Base-by-base conservation (phyloP, 2,329 filamentous ascomycete genomes). In the Ophiostoma fasciatum region DNA sequence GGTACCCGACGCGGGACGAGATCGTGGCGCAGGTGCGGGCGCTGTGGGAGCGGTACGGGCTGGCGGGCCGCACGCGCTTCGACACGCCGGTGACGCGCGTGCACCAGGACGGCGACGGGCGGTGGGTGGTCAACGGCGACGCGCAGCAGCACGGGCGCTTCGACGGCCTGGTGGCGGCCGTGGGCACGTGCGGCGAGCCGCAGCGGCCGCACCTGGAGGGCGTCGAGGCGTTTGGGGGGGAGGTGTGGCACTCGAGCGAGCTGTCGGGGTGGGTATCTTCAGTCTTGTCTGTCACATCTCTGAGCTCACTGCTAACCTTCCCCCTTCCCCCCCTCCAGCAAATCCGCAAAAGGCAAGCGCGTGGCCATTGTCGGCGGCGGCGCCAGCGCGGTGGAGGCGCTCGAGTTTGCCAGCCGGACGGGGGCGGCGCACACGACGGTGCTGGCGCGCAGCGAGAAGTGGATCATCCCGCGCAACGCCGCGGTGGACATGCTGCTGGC, bases 391-490 rank as follows among this genome's bases (percentile, higher is more conserved):
- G 77, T 92, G 5, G 82, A 92, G 52, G 82, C 81, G 0, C 63
- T 92, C 19, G 82, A 92, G 49, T 92, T 83, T 46, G 81, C 81
- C 1, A 69, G 76, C 10, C 61, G 71, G 11, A 68, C 74, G 28
- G 65, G 74, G 4, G 82, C 82, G 0, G 60, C 62, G 7, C 74
- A 82, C 48, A 76, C 78, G 0, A 76, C 74, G 38, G 75, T 92
- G 21, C 66, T 92, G 9, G 74, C 82, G 0, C 68, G 83, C 17
- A 81, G 74, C 12, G 82, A 88, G 47, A 90, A 88, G 53, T 88
- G 82, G 82, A 82, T 90, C 43, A 87, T 88, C 35, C 83, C 83
- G 0, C 70, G 84, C 8, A 90, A 92, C 45, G 62, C 81, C 0
- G 33, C 90, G 29, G 64, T 90, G 34, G 77, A 92, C 51, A 63